Conservation (phyloP, 164 flowering plant genomes). For the Vitis riparia region DNA sequence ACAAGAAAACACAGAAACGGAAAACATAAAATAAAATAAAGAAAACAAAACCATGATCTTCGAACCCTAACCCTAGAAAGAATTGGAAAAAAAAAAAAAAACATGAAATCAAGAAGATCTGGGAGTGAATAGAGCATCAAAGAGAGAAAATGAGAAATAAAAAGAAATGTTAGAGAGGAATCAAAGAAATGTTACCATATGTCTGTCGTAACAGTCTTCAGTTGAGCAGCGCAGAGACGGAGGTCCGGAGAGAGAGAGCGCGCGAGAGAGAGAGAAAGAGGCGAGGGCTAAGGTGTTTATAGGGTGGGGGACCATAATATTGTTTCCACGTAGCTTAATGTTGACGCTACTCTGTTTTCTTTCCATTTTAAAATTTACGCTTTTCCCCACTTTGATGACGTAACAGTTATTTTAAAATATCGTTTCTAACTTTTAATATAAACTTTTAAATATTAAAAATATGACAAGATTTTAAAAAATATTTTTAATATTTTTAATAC, state of each 20-base stretch:
- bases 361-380: too few species aligned
- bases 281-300: neutral
- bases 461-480: accelerated
- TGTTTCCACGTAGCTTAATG: too few species aligned
- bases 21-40: neutral
- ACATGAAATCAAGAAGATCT: neutral
- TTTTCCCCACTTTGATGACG: too few species aligned
- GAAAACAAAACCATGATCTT: neutral
- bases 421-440: too few species aligned
- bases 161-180: neutral
- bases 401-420: too few species aligned
- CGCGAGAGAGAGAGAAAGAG: neutral
- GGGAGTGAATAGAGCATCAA: neutral
- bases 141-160: neutral
- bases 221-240: neutral
- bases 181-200: neutral
- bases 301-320: too few species aligned
- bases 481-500: too few species aligned
- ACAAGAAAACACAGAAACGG: neutral
- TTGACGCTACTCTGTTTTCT: too few species aligned
- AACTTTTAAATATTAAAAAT: too few species aligned
- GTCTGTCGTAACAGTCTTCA: neutral
- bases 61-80: constrained; percentile 1
- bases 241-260: neutral
- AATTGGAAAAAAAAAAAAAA: too few species aligned